A percentile compares a stretch with the other conserved stretches of the same genome.
Evolutionary conservation across 2,329 filamentous ascomycete genomes (phyloP).

Genomic region (Hymenotorrendiella dingleyae): DNA sequence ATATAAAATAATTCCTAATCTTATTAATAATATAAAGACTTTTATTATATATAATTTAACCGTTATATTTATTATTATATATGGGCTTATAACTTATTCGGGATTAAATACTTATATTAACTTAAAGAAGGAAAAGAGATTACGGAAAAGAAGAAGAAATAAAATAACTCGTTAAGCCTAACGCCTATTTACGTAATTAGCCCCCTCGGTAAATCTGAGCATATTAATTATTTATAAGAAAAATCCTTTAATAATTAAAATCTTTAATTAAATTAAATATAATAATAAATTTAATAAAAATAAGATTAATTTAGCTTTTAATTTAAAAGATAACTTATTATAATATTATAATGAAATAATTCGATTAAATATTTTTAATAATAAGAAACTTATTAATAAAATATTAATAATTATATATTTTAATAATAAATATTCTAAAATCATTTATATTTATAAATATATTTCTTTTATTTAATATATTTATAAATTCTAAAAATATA

Average conservation of each 20-base stretch:
- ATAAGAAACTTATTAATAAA: neutral
- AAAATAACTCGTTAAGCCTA: no score
- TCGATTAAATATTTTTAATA: neutral
- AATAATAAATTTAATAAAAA: neutral
- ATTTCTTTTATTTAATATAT: no score
- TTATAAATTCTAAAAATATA: no score
- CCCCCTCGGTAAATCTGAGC: no score
- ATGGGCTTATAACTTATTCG: neutral
- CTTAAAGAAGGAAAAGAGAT: no score
- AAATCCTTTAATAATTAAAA: no score
- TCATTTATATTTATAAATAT: no score
- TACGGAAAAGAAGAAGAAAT: no score
- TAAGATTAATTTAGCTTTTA: neutral
- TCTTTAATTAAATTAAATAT: neutral
- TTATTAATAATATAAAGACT: neutral
- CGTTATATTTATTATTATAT: neutral
- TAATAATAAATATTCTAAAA: no score
- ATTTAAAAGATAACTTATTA: neutral
- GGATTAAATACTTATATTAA: no score
- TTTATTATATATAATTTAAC: neutral
- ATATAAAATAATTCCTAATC: neutral
- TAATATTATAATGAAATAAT: neutral
- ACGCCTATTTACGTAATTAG: no score
- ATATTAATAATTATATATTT: neutral
- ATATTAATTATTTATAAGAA: neutral